Conservation (phyloP, 805 yeast species). For the Zygoascus flipseniorum region DNA sequence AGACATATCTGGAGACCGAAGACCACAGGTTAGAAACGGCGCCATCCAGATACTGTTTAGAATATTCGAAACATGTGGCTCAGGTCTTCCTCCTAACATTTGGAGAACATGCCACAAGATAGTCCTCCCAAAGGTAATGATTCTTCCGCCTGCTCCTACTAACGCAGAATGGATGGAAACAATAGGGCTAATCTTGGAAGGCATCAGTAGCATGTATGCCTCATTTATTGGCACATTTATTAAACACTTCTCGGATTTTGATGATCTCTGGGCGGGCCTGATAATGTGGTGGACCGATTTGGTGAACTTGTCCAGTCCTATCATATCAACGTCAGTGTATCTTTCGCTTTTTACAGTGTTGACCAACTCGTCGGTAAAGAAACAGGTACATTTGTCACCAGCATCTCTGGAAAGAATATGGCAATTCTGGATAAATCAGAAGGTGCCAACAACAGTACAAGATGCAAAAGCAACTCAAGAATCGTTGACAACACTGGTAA, state of each 20-base stretch:
- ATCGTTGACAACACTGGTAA: constrained; percentile 46
- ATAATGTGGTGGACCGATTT: constrained; percentile 40
- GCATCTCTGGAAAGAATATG: constrained; percentile 17
- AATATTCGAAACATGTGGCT: constrained; percentile 65
- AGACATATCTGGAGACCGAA: constrained; percentile 49
- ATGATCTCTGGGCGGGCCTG: constrained; percentile 48
- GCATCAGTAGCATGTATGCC: constrained; percentile 53
- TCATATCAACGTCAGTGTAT: constrained; percentile 48
- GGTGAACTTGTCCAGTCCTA: constrained; percentile 38
- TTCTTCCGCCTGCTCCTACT: constrained; percentile 12
- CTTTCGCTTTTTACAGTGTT: background rate
- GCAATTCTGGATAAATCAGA: constrained; percentile 35
- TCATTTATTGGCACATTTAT: constrained; percentile 39
- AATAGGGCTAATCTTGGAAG: constrained; percentile 50
- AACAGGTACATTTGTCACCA: constrained; percentile 31
- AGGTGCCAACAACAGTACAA: constrained; percentile 26
- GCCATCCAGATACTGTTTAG: constrained; percentile 83
- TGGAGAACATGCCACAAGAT: constrained; percentile 65
- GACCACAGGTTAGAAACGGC: constrained; percentile 83
- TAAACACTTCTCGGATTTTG: constrained; percentile 16
- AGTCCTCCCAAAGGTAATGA: constrained; percentile 42
- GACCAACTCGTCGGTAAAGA: constrained; percentile 36
- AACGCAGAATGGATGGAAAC: constrained; percentile 42
- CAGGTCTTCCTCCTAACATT: constrained; percentile 36
- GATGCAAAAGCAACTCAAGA: constrained; percentile 41